Evolutionary conservation across 208 protist species (phyloP).

Genomic region (Tritrichomonas musculus): DNA sequence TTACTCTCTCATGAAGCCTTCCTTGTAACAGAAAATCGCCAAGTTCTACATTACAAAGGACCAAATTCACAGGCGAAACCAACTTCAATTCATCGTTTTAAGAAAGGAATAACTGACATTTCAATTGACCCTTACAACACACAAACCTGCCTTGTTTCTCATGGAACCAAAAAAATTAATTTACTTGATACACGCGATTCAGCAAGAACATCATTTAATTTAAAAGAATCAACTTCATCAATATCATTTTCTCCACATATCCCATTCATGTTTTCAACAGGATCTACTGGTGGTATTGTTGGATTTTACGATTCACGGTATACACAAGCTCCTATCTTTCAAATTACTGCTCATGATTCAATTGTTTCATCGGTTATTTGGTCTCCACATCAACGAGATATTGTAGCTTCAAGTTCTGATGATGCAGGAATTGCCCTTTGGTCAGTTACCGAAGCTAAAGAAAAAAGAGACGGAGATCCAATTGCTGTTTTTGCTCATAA

Average conservation of each 20-base stretch:
- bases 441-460: neutral
- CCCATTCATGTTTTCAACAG: neutral
- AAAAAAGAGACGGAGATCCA: constrained; percentile 30
- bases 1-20: too few species aligned
- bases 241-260: neutral
- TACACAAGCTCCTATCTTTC: neutral
- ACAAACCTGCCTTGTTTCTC: neutral
- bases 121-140: neutral
- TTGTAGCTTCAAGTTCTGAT: neutral
- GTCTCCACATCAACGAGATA: neutral
- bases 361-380: neutral
- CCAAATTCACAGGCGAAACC: neutral
- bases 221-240: neutral
- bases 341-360: neutral
- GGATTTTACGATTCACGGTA: neutral
- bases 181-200: neutral
- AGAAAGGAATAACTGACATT: neutral
- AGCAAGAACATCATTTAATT: neutral
- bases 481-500: constrained; percentile 38
- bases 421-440: neutral
- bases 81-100: neutral
- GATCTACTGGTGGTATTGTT: neutral
- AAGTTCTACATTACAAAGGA: too few species aligned
- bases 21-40: too few species aligned
- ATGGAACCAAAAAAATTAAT: neutral